phyloP scores from a whole-genome alignment of 2,329 filamentous ascomycete genomes.

The Arthrobotrys sphaeroides region DNA sequence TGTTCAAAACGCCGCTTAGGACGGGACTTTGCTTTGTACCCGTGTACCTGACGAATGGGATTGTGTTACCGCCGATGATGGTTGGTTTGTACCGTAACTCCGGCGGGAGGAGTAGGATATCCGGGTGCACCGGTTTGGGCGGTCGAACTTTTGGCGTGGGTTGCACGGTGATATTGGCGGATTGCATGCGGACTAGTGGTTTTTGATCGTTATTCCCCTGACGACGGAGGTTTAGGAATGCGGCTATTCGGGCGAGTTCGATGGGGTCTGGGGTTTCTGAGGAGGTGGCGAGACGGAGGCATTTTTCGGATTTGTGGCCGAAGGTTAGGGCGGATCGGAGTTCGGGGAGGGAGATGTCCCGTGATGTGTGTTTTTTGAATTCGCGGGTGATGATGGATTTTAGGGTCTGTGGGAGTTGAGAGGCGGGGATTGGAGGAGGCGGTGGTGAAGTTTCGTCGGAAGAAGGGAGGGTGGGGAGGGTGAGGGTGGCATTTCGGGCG shows the following conservation, averaged over 20 bases:
- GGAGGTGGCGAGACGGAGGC: conserved; percentile 26
- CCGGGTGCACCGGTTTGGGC: neutral
- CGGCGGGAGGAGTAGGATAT: conserved; percentile 1
- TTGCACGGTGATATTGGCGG: conserved; percentile 38
- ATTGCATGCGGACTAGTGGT: conserved; percentile 29
- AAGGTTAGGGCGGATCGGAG: conserved; percentile 13
- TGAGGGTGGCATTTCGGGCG: conserved; percentile 10
- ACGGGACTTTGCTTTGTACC: conserved; percentile 6
- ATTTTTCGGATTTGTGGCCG: conserved; percentile 29
- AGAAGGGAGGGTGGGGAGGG: neutral
- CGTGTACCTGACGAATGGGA: conserved; percentile 39
- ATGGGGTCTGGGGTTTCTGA: conserved; percentile 21
- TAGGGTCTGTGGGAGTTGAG: conserved; percentile 18
- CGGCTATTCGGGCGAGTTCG: conserved; percentile 22
- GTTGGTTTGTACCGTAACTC: conserved; percentile 33
- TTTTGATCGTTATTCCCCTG: neutral
- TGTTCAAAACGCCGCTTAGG: conserved; percentile 16
- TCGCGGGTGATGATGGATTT: conserved; percentile 41
- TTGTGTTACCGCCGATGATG: conserved; percentile 17
- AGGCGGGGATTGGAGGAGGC: neutral
- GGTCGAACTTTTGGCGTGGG: conserved; percentile 22
- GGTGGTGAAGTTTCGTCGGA: neutral
- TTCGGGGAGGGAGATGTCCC: conserved; percentile 6
- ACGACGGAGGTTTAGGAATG: conserved; percentile 20
- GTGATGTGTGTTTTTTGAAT: conserved; percentile 25